Percentiles rank a stretch among this genome's conserved stretches.
Conservation (phyloP, 306 rosid genomes). For the Citrullus mucosospermus region DNA sequence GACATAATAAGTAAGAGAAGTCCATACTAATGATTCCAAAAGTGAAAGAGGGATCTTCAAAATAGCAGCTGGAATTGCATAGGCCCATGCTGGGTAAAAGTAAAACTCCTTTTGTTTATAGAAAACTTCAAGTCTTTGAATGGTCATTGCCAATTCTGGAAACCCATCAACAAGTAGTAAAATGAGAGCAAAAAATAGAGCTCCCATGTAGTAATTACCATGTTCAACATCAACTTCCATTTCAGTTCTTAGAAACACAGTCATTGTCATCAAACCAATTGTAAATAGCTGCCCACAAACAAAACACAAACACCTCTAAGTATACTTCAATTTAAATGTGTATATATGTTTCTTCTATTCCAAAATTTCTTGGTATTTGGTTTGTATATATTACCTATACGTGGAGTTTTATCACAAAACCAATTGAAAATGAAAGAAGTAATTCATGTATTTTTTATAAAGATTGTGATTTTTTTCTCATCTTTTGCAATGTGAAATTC, state of each 20-base stretch:
- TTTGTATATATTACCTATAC: too few relatives aligned
- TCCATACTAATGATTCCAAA: slow-evolving; percentile 28
- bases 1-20: slow-evolving; percentile 36
- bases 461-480: too few relatives aligned
- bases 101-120: slow-evolving; percentile 28
- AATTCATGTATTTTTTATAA: too few relatives aligned
- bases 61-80: slow-evolving; percentile 31
- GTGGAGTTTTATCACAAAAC: too few relatives aligned
- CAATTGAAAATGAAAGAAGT: too few relatives aligned
- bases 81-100: slow-evolving; percentile 45
- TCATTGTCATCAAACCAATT: slow-evolving; percentile 29
- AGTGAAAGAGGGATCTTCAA: slow-evolving; percentile 35
- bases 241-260: slow-evolving; percentile 25
- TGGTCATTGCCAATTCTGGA: slow-evolving; percentile 33
- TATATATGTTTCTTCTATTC: too few relatives aligned
- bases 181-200: slow-evolving; percentile 21
- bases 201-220: slow-evolving; percentile 30
- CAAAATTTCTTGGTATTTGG: too few relatives aligned
- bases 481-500: too few relatives aligned
- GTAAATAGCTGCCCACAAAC: slow-evolving; percentile 21
- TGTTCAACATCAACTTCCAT: slow-evolving; percentile 23
- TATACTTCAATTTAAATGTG: too few relatives aligned
- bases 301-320: too few relatives aligned
- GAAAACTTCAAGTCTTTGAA: slow-evolving; percentile 29
- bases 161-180: slow-evolving; percentile 25